These are phyloP conservation scores for Inga laurina DNA, from an alignment of 306 rosid species.

Conservation along the genomic window DNA sequence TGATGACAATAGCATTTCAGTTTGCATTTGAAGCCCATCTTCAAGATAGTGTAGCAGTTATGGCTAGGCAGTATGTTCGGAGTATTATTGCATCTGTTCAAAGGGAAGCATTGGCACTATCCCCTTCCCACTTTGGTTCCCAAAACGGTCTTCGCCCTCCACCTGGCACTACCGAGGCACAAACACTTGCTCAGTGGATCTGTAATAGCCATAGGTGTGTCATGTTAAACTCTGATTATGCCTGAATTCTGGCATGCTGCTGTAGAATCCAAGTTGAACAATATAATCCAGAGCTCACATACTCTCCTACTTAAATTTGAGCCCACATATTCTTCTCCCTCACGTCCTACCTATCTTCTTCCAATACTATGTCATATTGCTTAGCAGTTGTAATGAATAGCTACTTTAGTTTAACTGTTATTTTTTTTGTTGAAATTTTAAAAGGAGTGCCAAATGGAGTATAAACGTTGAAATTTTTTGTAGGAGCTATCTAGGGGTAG, in stretches of 20 bases:
- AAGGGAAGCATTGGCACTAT: constrained; percentile 93
- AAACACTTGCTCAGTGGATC: constrained; percentile 87
- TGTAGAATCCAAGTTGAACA: neutral
- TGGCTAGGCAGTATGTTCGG: constrained; percentile 93
- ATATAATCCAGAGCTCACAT: constrained; percentile 13
- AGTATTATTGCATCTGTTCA: constrained; percentile 93
- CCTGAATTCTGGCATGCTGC: neutral
- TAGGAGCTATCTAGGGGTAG: too few species aligned
- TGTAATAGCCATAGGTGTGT: constrained; percentile 76
- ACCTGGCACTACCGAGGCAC: constrained; percentile 91
- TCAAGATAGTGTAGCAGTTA: constrained; percentile 80
- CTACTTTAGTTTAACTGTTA: neutral
- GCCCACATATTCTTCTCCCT: constrained; percentile 36
- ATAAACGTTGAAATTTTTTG: too few species aligned
- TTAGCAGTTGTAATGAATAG: neutral
- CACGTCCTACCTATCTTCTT: constrained; percentile 31
- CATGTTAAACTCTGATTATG: constrained; percentile 3
- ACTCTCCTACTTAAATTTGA: constrained; percentile 45
- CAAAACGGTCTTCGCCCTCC: constrained; percentile 61
- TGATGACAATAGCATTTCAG: constrained; percentile 98
- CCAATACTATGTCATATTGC: constrained; percentile 11
- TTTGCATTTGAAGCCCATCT: constrained; percentile 90
- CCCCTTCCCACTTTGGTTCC: constrained; percentile 74
- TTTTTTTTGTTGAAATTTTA: too few species aligned
- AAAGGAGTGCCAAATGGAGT: too few species aligned